A percentile compares a stretch with the other conserved stretches of the same genome.
These are phyloP conservation scores for Lipomyces chichibuensis DNA, from an alignment of 805 yeast species.

Conservation along the genomic window DNA sequence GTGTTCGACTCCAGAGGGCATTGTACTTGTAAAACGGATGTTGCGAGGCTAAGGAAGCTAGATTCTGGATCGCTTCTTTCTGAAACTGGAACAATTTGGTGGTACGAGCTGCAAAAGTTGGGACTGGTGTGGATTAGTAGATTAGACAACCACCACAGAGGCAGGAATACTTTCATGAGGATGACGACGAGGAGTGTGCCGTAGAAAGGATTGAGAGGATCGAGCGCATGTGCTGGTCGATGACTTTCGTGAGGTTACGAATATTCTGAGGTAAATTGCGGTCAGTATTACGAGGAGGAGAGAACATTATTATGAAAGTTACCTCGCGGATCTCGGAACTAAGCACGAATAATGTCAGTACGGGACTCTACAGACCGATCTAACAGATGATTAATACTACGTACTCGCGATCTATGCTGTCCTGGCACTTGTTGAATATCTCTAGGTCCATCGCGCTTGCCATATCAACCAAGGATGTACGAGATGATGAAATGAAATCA, in stretches of 20 bases:
- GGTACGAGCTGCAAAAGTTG: not conserved
- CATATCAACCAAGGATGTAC: not conserved
- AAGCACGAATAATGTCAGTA: not conserved
- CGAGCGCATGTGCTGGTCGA: constrained; percentile 17
- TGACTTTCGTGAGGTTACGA: constrained; percentile 6
- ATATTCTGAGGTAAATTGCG: not conserved
- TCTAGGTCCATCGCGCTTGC: constrained; percentile 1
- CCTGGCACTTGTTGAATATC: constrained; percentile 18
- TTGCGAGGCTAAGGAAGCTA: constrained; percentile 14
- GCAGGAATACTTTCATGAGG: constrained; percentile 1
- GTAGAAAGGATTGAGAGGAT: constrained; percentile 9
- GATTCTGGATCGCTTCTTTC: constrained; percentile 7
- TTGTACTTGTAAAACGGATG: constrained; percentile 28
- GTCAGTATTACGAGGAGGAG: not conserved
- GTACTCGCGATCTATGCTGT: constrained; percentile 18
- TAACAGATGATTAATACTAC: not conserved
- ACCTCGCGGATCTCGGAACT: constrained; percentile 5
- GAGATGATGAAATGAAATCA: too few relatives aligned
- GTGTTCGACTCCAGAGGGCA: constrained; percentile 17
- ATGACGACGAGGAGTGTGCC: constrained; percentile 6
- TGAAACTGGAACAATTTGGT: not conserved
- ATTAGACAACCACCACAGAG: not conserved
- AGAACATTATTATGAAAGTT: not conserved
- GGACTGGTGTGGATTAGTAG: constrained; percentile 5
- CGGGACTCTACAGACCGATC: not conserved